Base-by-base conservation (phyloP, 2,329 filamentous ascomycete species). In the Sporothrix pseudoabietina region DNA sequence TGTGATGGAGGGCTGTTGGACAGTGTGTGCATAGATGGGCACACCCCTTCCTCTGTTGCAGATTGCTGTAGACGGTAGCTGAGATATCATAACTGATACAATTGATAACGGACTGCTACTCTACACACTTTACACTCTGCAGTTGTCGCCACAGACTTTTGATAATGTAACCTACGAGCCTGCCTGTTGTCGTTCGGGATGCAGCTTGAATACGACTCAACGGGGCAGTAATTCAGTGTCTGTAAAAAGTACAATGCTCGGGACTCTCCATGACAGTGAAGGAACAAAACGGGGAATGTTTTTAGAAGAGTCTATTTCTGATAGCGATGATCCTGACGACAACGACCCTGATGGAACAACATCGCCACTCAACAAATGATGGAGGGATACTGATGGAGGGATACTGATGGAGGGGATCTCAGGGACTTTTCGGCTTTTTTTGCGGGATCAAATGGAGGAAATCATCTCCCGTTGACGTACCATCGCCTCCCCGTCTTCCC, bases 21-120 rank as follows among this genome's bases (percentile, higher is more conserved):
- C 16, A 61, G 57, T 35, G 57, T 61, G 61, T 66, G 39, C 61
- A 66, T 66, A 47, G 39, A 52, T 44, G n/a, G 30, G 19, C 44
- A 52, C 44, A 14, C 44, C 65, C 61, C 65, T 12, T 19, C 22
- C 22, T 61, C 22, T 30, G 61, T 47, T 47, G n/a, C 35, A 44
- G 10, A 47, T 47, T 65, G 35, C 19, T n/a, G 57, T 16, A 30
- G 52, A 8, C 52, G 12, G 44, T 16, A 19, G 5, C 8, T 30
- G 54, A 57, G 22, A 57, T 26, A 30, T 30, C 3, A 30, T 57
- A 30, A 26, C 4, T 57, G 22, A 32, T 55, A 55, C 19, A 22
- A 44, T 9, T 44, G 41, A 7, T 7, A 7, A 19, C 49, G 2
- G 7, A 26, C 26, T 26, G 26, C 26, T 26, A 26, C 26, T 26